Conservation (phyloP, 2,329 filamentous ascomycete genomes). For the Ceratocystis huliohia region DNA sequence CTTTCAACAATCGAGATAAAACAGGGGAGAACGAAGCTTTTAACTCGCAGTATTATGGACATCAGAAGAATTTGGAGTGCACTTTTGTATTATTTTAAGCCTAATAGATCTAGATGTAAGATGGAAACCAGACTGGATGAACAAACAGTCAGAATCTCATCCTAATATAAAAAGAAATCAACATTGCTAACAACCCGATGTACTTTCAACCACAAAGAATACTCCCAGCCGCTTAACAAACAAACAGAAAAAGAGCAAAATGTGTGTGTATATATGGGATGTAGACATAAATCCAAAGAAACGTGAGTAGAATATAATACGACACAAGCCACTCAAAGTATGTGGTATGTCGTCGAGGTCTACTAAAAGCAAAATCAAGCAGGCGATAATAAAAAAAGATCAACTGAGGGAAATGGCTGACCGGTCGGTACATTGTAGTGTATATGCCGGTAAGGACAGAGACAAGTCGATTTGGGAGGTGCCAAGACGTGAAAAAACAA, state of each 20-base stretch:
- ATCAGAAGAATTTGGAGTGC: neutral
- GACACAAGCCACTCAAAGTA: neutral
- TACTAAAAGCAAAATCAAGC: neutral
- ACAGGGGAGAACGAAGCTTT: neutral
- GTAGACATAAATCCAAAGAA: neutral
- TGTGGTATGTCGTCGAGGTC: neutral
- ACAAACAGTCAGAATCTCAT: neutral
- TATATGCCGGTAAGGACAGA: neutral
- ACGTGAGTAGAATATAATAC: neutral
- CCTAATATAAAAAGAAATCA: neutral
- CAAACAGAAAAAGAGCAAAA: neutral
- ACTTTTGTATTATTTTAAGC: neutral
- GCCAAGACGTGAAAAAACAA: neutral
- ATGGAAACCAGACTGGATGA: neutral
- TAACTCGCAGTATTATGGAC: neutral
- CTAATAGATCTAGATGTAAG: neutral
- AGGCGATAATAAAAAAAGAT: neutral
- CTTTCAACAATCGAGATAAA: no score
- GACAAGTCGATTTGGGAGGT: neutral
- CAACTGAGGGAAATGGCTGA: neutral
- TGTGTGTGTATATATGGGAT: neutral
- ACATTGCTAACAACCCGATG: neutral
- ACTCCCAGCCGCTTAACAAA: neutral
- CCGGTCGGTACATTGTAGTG: neutral
- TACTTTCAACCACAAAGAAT: neutral